phyloP scores from a whole-genome alignment of 441 rosid species.

The Rhodomyrtus psidioides region DNA sequence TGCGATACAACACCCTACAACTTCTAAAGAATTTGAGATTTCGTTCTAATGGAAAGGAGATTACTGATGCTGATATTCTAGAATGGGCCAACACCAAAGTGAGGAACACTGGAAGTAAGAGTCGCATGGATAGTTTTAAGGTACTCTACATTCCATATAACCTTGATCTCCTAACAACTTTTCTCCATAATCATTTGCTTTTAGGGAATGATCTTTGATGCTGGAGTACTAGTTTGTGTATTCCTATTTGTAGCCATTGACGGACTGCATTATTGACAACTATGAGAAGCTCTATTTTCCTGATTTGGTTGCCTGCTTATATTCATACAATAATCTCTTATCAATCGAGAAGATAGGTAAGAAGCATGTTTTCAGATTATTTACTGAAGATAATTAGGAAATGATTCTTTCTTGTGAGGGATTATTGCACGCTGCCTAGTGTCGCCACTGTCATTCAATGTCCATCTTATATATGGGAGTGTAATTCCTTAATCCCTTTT shows the following conservation, averaged over 20 bases:
- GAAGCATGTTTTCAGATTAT: not conserved
- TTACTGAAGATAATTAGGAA: not conserved
- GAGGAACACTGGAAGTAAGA: slow-evolving; percentile 41
- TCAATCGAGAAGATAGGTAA: not conserved
- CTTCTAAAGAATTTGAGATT: slow-evolving; percentile 64
- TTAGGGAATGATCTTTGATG: not conserved
- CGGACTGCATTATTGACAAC: not conserved
- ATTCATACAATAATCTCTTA: not conserved
- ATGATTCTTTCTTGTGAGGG: not conserved
- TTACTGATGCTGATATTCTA: slow-evolving; percentile 57
- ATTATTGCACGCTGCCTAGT: not conserved
- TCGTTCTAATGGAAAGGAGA: slow-evolving; percentile 60
- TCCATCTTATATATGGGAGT: not conserved
- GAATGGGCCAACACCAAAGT: slow-evolving; percentile 69
- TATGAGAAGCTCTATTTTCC: not conserved
- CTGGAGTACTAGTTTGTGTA: not conserved
- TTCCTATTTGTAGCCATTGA: not conserved
- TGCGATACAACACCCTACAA: slow-evolving; percentile 75
- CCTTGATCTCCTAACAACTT: not conserved
- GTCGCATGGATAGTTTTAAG: slow-evolving; percentile 58
- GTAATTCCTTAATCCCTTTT: not conserved
- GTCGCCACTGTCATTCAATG: not conserved
- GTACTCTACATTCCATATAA: slow-evolving; percentile 18
- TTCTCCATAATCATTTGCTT: not conserved
- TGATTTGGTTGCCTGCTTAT: not conserved